Percentiles rank a stretch among this genome's conserved stretches.
Evolutionary conservation across 208 protist species (phyloP).

Genomic region (Crithidia fasciculata): DNA sequence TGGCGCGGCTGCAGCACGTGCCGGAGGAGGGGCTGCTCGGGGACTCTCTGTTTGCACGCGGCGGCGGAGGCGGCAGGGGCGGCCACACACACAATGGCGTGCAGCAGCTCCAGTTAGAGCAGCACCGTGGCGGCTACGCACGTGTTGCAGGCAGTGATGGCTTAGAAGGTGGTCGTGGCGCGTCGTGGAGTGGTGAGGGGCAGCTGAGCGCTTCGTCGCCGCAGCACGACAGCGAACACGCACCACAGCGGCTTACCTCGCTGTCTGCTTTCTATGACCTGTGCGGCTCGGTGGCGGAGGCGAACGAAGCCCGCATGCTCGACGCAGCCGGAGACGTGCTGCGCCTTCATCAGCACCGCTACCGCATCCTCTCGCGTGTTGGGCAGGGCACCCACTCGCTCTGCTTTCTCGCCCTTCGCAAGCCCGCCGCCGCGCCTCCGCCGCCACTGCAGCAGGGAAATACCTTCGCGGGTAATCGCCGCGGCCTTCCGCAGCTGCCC

Average conservation of each 20-base stretch:
- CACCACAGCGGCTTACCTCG: background rate
- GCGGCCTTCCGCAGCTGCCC: slow-evolving; percentile 3
- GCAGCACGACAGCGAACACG: background rate
- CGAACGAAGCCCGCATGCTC: slow-evolving; percentile 25
- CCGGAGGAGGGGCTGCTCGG: slow-evolving; percentile 34
- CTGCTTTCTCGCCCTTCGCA: slow-evolving; percentile 48
- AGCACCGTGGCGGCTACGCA: background rate
- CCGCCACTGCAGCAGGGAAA: background rate
- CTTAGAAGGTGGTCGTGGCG: background rate
- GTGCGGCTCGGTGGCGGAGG: slow-evolving; percentile 10
- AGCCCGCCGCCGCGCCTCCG: background rate
- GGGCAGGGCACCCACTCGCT: slow-evolving; percentile 52
- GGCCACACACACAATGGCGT: no score
- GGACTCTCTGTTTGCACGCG: slow-evolving; percentile 8
- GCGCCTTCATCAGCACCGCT: slow-evolving; percentile 38
- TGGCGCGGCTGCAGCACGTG: slow-evolving; percentile 35
- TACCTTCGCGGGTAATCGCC: background rate
- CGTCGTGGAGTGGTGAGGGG: no score
- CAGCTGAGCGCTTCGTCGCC: no score
- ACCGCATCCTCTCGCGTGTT: slow-evolving; percentile 47
- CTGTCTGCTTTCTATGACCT: slow-evolving; percentile 5
- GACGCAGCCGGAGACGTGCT: slow-evolving; percentile 25
- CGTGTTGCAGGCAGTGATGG: background rate
- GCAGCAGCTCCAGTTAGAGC: no score
- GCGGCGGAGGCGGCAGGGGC: background rate